These are phyloP conservation scores for Tripterygium wilfordii DNA, from an alignment of 177 flowering plant species.

Conservation along the genomic window DNA sequence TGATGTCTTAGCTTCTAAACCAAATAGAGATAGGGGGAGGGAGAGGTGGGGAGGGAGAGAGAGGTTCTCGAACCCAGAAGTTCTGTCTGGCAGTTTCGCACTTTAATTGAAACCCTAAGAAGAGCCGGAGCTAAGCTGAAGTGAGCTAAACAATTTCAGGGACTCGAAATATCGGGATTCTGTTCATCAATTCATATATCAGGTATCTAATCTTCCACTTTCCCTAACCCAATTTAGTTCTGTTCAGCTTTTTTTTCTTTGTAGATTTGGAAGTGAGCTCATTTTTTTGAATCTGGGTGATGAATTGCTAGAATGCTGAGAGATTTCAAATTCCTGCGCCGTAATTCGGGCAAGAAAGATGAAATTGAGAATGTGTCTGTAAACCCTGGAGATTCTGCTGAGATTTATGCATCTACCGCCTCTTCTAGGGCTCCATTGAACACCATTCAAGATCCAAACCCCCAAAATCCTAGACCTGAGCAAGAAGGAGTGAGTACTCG, in stretches of 20 bases:
- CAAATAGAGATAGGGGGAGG: constrained; percentile 6
- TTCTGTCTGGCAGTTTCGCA: no score
- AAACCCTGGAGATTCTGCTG: constrained; percentile 28
- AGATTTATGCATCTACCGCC: constrained; percentile 18
- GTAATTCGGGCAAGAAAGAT: constrained; percentile 55
- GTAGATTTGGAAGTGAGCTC: not conserved
- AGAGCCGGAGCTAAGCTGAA: no score
- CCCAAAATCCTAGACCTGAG: constrained; percentile 30
- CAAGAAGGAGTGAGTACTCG: constrained; percentile 27
- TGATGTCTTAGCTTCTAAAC: no score
- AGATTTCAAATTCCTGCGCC: constrained; percentile 59
- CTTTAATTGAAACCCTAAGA: not conserved
- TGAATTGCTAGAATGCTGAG: constrained; percentile 59
- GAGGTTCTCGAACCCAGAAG: no score
- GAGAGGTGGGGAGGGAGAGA: no score
- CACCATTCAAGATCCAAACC: constrained; percentile 53
- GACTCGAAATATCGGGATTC: constrained; percentile 22
- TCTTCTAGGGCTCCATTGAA: constrained; percentile 54
- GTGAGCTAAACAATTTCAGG: constrained; percentile 28
- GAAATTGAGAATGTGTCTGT: constrained; percentile 74
- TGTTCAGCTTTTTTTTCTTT: not conserved
- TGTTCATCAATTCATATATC: constrained; percentile 49
- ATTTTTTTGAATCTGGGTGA: no score
- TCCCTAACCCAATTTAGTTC: not conserved
- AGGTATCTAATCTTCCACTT: constrained; percentile 25